Base-by-base conservation (phyloP, 805 yeast genomes). In the Groenewaldozyma salmanticensis region DNA sequence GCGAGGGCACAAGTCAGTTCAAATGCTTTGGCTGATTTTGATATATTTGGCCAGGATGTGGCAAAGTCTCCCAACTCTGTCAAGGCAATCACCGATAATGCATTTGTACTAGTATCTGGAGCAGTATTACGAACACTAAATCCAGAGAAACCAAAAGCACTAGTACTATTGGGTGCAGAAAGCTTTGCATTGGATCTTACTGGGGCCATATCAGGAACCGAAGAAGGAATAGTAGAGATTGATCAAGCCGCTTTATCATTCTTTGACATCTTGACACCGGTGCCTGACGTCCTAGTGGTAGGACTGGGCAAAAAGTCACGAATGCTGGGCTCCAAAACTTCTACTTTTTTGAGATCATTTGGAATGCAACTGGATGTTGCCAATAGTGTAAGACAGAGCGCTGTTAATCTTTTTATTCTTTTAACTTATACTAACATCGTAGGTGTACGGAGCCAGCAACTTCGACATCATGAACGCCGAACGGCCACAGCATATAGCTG, bases 381-480 rank as follows among this genome's bases (percentile, higher is more conserved):
- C 21, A 81, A 77, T 53, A 80, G 79, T 3, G 67, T 66, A 47
- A 45, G 59, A 24, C 29, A 24, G 7, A 24, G 7, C 29, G 29
- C 13, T 24, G 29, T 9, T 24, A 24, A 24, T 24, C 11, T 22
- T 22, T 7, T 22, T 34, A 27, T 32, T 31, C 17, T 19, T 31
- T 37, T 37, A 17, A 20, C 27, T 32, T 17, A 21, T 13, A 19
- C 17, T 34, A 27, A 31, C 20, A 17, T 34, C 34, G 9, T 43
- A 54, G 58, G 44, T 45, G 22, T 73, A 73, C 49, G 82, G 85
- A 1, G 88, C 82, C 9, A 71, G 74, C 47, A 77, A 73, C 46
- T 85, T 73, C 60, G 90, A 84, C 52, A 60, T 84, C 33, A 61
- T 84, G 44, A 87, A 90, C 1, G 81, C 90, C 0, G 94, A 85